Evolutionary conservation across 1,139 yeast species (phyloP).

Genomic region (Hyphopichia pseudoburtonii): DNA sequence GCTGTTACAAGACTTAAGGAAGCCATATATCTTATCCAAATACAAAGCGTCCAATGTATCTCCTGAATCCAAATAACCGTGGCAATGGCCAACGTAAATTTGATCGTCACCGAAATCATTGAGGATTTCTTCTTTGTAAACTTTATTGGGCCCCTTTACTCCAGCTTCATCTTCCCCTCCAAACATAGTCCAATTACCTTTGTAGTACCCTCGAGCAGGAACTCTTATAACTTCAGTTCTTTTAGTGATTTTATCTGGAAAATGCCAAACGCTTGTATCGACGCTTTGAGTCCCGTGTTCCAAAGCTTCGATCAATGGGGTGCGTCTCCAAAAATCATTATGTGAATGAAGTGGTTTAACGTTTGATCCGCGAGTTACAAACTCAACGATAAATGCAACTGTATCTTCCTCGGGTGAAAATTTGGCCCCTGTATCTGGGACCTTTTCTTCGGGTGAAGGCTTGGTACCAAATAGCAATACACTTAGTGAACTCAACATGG

Average conservation of each 20-base stretch:
- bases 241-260: slow-evolving; percentile 27
- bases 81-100: slow-evolving; percentile 67
- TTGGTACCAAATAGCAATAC: too few species aligned
- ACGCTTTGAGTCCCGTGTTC: slow-evolving; percentile 60
- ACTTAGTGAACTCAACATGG: too few species aligned
- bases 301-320: slow-evolving; percentile 64
- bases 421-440: too few species aligned
- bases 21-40: slow-evolving; percentile 48
- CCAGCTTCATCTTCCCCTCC: background rate
- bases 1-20: slow-evolving; percentile 50
- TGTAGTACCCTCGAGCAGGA: too few species aligned
- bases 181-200: slow-evolving; percentile 15
- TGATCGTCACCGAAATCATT: slow-evolving; percentile 28
- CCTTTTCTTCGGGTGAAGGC: too few species aligned
- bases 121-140: too few species aligned
- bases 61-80: slow-evolving; percentile 40
- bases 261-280: slow-evolving; percentile 72
- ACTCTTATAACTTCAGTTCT: slow-evolving; percentile 25
- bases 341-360: slow-evolving; percentile 65
- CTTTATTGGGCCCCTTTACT: too few species aligned
- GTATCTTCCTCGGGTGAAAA: too few species aligned
- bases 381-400: too few species aligned
- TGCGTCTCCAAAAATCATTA: slow-evolving; percentile 70
- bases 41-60: slow-evolving; percentile 53
- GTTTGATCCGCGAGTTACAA: slow-evolving; percentile 49